Evolutionary conservation across 2,329 filamentous ascomycete genomes (phyloP).

Genomic region (Eurotiales sp.): DNA sequence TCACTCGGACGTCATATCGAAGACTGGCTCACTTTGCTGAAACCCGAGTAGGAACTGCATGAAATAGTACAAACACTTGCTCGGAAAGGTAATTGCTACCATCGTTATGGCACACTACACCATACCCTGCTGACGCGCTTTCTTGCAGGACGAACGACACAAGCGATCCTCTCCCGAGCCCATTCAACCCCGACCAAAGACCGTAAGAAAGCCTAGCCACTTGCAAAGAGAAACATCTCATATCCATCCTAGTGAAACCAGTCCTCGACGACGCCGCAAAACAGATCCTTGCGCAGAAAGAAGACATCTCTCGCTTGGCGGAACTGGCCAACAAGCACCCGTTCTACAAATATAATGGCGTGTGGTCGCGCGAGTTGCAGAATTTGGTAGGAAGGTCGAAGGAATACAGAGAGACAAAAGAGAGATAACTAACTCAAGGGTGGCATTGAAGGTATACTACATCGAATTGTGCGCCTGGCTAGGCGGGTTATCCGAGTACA

Average conservation of each 20-base stretch:
- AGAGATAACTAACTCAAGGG: background rate
- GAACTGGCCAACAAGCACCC: slow-evolving; percentile 76
- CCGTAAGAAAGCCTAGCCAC: no score
- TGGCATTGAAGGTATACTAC: slow-evolving; percentile 49
- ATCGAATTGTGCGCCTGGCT: slow-evolving; percentile 70
- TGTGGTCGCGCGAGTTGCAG: slow-evolving; percentile 83
- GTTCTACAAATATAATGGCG: slow-evolving; percentile 95
- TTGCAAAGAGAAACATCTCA: background rate
- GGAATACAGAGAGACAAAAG: background rate
- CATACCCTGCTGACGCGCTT: background rate
- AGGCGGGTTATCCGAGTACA: slow-evolving; percentile 63
- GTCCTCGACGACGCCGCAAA: slow-evolving; percentile 67
- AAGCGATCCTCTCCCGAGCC: slow-evolving; percentile 79
- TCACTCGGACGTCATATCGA: no score
- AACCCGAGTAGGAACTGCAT: slow-evolving; percentile 58
- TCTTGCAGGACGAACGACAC: slow-evolving; percentile 64
- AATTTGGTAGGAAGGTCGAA: slow-evolving; percentile 57
- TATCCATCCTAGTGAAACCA: slow-evolving; percentile 52
- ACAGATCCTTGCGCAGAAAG: slow-evolving; percentile 67
- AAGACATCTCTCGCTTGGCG: slow-evolving; percentile 66
- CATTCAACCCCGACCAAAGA: slow-evolving; percentile 75
- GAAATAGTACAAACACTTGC: slow-evolving; percentile 79
- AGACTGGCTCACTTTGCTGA: slow-evolving; percentile 1
- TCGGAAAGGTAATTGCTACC: slow-evolving; percentile 56
- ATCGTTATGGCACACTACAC: background rate